A percentile compares a stretch with the other conserved stretches of the same genome.
Conservation (phyloP, 2,329 filamentous ascomycete genomes). For the Stylonectria norvegica region DNA sequence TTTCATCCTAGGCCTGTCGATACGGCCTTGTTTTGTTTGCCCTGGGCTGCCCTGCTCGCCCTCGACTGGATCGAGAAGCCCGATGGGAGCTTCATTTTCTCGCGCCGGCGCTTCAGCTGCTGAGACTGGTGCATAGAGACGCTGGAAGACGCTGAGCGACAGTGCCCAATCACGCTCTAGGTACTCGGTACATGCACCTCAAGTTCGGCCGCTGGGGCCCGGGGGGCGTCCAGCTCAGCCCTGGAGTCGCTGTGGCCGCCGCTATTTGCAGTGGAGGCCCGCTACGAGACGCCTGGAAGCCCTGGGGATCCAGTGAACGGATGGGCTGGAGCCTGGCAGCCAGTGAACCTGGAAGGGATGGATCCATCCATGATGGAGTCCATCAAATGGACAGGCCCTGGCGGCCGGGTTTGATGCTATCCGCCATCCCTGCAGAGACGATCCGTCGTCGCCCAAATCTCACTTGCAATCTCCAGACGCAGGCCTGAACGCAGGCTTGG, state of each 20-base stretch:
- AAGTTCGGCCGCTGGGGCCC: no score
- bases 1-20: slow-evolving; percentile 21
- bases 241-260: slow-evolving; percentile 3
- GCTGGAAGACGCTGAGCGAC: no score
- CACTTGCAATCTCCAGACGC: slow-evolving; percentile 29
- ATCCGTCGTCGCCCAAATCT: slow-evolving; percentile 32
- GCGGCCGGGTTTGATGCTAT: slow-evolving; percentile 21
- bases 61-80: slow-evolving; percentile 22
- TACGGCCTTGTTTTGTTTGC: slow-evolving; percentile 12
- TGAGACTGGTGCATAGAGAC: no score
- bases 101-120: slow-evolving; percentile 20
- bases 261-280: no score
- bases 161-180: slow-evolving; percentile 22
- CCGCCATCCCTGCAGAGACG: slow-evolving; percentile 34
- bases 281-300: no score
- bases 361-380: no score
- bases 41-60: slow-evolving; percentile 7
- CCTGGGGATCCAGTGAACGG: no score
- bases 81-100: slow-evolving; percentile 20
- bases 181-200: slow-evolving; percentile 13
- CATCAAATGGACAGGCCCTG: no score
- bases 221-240: slow-evolving; percentile 3
- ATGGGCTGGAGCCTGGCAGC: slow-evolving; percentile 5
- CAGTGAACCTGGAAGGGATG: slow-evolving; percentile 17
- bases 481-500: no score